phyloP scores from a whole-genome alignment of 257 asterid species.

The Salvia miltiorrhiza region DNA sequence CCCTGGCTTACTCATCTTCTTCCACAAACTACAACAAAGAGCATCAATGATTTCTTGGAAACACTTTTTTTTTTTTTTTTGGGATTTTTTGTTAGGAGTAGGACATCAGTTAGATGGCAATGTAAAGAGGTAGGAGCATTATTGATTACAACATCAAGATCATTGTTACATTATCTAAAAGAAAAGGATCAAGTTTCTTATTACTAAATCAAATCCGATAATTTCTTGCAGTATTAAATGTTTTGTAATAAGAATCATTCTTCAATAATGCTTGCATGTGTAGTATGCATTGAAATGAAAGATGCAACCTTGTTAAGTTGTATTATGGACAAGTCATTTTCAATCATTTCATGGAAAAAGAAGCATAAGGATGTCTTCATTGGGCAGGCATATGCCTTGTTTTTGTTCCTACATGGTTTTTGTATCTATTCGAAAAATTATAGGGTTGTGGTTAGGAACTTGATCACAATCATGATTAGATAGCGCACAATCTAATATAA shows the following conservation, averaged over 20 bases:
- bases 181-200: neutral
- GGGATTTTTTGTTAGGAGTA: constrained; percentile 9
- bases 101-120: constrained; percentile 20
- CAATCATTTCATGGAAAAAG: constrained; percentile 35
- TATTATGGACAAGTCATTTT: constrained; percentile 27
- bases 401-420: constrained; percentile 4
- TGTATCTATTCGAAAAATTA: neutral
- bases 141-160: constrained; percentile 16
- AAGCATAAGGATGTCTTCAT: constrained; percentile 26
- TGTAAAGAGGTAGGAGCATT: constrained; percentile 47
- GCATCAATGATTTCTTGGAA: constrained; percentile 24
- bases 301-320: constrained; percentile 18
- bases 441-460: neutral
- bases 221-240: constrained; percentile 1
- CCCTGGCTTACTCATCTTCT: constrained; percentile 58
- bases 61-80: neutral
- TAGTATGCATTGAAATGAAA: neutral
- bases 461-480: neutral
- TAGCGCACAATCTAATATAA: neutral
- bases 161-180: constrained; percentile 1
- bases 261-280: constrained; percentile 10
- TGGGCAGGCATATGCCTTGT: constrained; percentile 27
- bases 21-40: constrained; percentile 43
- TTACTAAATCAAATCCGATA: neutral
- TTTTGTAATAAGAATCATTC: constrained; percentile 4